A percentile compares a stretch with the other conserved stretches of the same genome.
These are phyloP conservation scores for Floccularia luteovirens DNA, from an alignment of 768 basidiomycete species.

Conservation along the genomic window DNA sequence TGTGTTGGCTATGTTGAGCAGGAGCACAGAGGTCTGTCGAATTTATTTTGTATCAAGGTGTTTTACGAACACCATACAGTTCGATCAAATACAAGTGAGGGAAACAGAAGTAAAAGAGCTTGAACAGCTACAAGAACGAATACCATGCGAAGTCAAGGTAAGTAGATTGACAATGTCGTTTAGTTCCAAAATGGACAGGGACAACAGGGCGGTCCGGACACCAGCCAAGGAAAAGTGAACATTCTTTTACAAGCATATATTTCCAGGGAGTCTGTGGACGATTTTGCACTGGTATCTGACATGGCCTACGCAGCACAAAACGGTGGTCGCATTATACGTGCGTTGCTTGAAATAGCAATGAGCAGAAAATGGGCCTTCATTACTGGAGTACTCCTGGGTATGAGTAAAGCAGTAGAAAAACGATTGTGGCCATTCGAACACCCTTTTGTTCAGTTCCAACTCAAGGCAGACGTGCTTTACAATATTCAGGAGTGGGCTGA, in stretches of 20 bases:
- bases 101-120: constrained; percentile 87
- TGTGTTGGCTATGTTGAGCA: constrained; percentile 76
- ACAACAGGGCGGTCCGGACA: constrained; percentile 46
- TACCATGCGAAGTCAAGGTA: constrained; percentile 82
- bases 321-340: constrained; percentile 89
- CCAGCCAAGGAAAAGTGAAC: constrained; percentile 79
- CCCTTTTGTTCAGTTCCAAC: constrained; percentile 74
- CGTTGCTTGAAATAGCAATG: constrained; percentile 89
- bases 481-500: constrained; percentile 76
- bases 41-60: not conserved
- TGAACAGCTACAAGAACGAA: constrained; percentile 51
- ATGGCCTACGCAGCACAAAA: constrained; percentile 93
- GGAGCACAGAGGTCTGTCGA: constrained; percentile 76
- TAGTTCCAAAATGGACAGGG: not conserved
- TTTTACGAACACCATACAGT: constrained; percentile 36
- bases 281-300: constrained; percentile 96
- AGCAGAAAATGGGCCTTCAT: constrained; percentile 88
- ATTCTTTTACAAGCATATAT: constrained; percentile 90
- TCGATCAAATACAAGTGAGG: constrained; percentile 90
- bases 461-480: constrained; percentile 74
- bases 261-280: constrained; percentile 73
- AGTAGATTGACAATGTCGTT: constrained; percentile 8
- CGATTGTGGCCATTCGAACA: constrained; percentile 94
- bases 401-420: constrained; percentile 92
- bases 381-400: constrained; percentile 70